These are phyloP conservation scores for Suillus plorans DNA, from an alignment of 768 basidiomycete species.

Conservation along the genomic window DNA sequence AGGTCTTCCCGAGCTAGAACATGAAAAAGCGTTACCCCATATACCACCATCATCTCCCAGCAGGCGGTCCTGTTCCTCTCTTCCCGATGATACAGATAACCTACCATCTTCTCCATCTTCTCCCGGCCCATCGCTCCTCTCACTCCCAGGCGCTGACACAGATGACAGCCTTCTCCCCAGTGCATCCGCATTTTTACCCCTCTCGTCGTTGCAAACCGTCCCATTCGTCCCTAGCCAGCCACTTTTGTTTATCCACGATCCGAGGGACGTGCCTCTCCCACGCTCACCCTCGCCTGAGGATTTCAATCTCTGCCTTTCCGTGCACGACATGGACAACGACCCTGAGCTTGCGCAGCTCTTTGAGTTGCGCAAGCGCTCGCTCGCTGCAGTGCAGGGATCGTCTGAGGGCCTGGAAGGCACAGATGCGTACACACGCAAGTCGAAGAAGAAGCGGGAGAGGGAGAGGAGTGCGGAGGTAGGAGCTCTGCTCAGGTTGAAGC, in stretches of 20 bases:
- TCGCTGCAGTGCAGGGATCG: conserved; percentile 33
- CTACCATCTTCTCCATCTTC: conserved; percentile 21
- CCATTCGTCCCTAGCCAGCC: conserved; percentile 19
- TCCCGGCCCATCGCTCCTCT: conserved; percentile 30
- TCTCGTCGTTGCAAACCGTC: not conserved
- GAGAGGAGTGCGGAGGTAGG: conserved; percentile 57
- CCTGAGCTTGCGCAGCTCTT: conserved; percentile 40
- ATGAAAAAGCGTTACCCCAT: conserved; percentile 18
- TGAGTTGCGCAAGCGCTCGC: conserved; percentile 39
- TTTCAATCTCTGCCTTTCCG: conserved; percentile 35
- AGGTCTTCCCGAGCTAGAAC: conserved; percentile 33
- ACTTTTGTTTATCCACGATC: conserved; percentile 44
- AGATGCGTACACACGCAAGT: conserved; percentile 31
- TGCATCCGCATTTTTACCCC: conserved; percentile 3
- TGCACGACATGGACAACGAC: conserved; percentile 31
- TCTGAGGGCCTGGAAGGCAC: conserved; percentile 36
- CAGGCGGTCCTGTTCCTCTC: conserved; percentile 25
- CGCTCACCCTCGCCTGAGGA: conserved; percentile 46
- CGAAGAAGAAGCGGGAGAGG: conserved; percentile 46
- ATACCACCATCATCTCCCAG: conserved; percentile 28
- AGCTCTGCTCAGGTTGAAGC: conserved; percentile 55
- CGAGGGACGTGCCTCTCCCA: conserved; percentile 35
- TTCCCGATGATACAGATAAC: conserved; percentile 31
- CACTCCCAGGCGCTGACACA: conserved; percentile 43
- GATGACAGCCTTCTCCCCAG: conserved; percentile 42